These are phyloP conservation scores for Plantago elongata DNA, from an alignment of 257 asterid genomes.

Conservation along the genomic window DNA sequence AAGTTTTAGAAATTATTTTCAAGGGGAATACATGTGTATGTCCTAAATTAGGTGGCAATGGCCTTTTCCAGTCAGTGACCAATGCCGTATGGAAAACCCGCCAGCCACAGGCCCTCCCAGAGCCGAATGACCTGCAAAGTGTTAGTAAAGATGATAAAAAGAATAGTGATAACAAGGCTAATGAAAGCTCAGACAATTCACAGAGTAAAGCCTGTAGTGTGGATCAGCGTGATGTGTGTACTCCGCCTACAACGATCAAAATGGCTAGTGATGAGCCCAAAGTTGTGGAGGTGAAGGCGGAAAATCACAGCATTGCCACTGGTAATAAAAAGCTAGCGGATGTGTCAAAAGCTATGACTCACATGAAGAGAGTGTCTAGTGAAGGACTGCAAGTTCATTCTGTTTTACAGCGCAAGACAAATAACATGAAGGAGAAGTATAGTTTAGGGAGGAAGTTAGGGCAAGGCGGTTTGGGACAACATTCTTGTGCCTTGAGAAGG, in stretches of 20 bases:
- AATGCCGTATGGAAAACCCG: slow-evolving; percentile 56
- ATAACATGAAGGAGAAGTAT: slow-evolving; percentile 60
- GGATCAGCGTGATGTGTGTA: slow-evolving; percentile 18
- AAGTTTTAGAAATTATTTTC: slow-evolving; percentile 25
- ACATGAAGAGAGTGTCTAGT: slow-evolving; percentile 56
- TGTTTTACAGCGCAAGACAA: slow-evolving; percentile 62
- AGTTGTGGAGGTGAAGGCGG: neutral
- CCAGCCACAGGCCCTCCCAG: slow-evolving; percentile 41
- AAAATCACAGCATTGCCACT: slow-evolving; percentile 7
- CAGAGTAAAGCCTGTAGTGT: slow-evolving; percentile 28
- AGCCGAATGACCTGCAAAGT: slow-evolving; percentile 29
- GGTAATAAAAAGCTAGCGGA: neutral
- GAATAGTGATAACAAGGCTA: slow-evolving; percentile 8
- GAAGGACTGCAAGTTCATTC: slow-evolving; percentile 71
- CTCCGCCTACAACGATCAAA: slow-evolving; percentile 41
- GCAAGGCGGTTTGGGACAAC: slow-evolving; percentile 80
- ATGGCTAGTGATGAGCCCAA: slow-evolving; percentile 24
- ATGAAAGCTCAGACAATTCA: slow-evolving; percentile 27
- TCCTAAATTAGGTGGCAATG: slow-evolving; percentile 64
- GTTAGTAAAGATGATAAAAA: slow-evolving; percentile 12
- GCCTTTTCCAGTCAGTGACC: slow-evolving; percentile 69
- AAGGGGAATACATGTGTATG: slow-evolving; percentile 77
- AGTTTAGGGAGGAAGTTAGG: slow-evolving; percentile 74
- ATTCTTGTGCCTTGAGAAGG: slow-evolving; percentile 56
- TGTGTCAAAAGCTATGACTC: slow-evolving; percentile 25